A percentile compares a stretch with the other conserved stretches of the same genome.
Conservation (phyloP, 2,329 filamentous ascomycete species). For the Fonsecaea multimorphosa region DNA sequence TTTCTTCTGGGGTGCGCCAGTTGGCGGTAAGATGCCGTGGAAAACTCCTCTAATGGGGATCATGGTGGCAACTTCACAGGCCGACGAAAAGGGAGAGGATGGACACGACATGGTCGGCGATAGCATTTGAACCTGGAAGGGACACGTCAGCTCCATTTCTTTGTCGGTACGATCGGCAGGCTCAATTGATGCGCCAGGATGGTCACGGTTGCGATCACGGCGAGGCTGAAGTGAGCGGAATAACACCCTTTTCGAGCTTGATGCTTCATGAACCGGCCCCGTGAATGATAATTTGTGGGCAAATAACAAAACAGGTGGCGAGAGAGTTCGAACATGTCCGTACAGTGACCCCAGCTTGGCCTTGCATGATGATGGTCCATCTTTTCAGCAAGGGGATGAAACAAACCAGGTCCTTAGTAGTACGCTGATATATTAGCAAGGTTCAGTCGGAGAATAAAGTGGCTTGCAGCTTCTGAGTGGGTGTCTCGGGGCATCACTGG, state of each 20-base stretch:
- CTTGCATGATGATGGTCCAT: background rate
- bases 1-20: background rate
- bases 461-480: too few relatives aligned
- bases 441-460: too few relatives aligned
- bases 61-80: background rate
- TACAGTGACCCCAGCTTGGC: background rate
- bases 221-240: background rate
- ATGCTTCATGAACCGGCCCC: background rate
- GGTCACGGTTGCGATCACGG: background rate
- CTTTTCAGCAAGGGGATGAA: conserved; percentile 3
- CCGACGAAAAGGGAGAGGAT: background rate
- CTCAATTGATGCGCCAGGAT: conserved; percentile 3
- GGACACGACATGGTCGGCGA: background rate
- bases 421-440: too few relatives aligned
- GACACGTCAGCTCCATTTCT: background rate
- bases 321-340: background rate
- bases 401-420: too few relatives aligned
- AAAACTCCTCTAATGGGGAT: background rate
- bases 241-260: background rate
- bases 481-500: too few relatives aligned
- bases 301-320: background rate
- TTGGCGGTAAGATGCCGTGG: background rate
- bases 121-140: background rate
- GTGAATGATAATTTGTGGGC: background rate
- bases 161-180: background rate